Evolutionary conservation across 2,329 filamentous ascomycete genomes (phyloP).

Genomic region (Sarocladium oryzae): DNA sequence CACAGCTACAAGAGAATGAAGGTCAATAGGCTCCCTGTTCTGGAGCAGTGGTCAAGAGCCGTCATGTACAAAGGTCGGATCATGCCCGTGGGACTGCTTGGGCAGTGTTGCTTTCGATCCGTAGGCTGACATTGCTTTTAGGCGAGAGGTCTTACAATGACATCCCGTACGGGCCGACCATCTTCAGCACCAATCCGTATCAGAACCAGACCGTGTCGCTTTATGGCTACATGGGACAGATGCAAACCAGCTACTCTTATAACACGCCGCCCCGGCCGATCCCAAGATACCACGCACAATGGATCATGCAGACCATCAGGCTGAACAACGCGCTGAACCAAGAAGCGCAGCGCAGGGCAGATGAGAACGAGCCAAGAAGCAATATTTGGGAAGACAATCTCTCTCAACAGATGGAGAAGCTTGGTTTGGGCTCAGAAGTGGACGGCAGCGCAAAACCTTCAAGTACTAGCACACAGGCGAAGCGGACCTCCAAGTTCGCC

Average conservation of each 20-base stretch:
- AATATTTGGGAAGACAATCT: slow-evolving; percentile 6
- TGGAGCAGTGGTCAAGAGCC: slow-evolving; percentile 35
- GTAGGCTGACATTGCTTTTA: slow-evolving; percentile 9
- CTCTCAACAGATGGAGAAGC: not conserved
- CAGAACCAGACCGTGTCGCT: slow-evolving; percentile 11
- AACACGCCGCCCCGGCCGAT: not conserved
- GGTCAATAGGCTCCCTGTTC: slow-evolving; percentile 27
- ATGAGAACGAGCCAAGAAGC: not conserved
- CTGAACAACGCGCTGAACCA: slow-evolving; percentile 3
- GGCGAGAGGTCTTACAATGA: slow-evolving; percentile 27
- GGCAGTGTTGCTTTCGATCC: not conserved
- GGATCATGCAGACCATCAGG: slow-evolving; percentile 6
- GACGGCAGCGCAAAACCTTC: slow-evolving; percentile 2
- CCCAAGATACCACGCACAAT: slow-evolving; percentile 4
- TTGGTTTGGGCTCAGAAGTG: slow-evolving; percentile 6
- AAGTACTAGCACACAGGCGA: not conserved
- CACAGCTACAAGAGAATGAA: slow-evolving; percentile 32
- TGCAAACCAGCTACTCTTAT: slow-evolving; percentile 11
- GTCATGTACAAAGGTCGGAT: slow-evolving; percentile 36
- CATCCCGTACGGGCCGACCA: not conserved
- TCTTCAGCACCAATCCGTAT: slow-evolving; percentile 13
- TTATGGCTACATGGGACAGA: slow-evolving; percentile 6
- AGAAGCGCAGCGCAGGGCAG: not conserved
- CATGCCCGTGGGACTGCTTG: not conserved
- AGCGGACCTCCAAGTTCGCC: not conserved